These are phyloP conservation scores for Scheffersomyces insectosa DNA, from an alignment of 1,139 yeast species.

Conservation along the genomic window DNA sequence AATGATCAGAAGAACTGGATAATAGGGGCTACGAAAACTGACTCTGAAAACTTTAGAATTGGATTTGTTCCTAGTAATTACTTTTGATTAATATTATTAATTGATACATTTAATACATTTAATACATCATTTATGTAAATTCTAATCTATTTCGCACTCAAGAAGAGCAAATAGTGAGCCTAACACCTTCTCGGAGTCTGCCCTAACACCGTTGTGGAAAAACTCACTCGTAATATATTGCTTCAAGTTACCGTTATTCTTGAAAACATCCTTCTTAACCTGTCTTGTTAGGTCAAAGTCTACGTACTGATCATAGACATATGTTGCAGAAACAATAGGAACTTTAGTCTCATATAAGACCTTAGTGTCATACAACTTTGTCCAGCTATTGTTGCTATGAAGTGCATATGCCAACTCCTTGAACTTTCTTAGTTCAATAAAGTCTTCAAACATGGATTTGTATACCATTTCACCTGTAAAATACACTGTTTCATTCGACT, in stretches of 20 bases:
- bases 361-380: slow-evolving; percentile 38
- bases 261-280: slow-evolving; percentile 31
- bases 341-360: slow-evolving; percentile 37
- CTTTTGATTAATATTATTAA: slow-evolving; percentile 11
- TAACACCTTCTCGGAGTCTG: slow-evolving; percentile 41
- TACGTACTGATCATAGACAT: slow-evolving; percentile 54
- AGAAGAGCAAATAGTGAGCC: slow-evolving; percentile 41
- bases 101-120: not conserved
- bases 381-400: slow-evolving; percentile 45
- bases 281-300: slow-evolving; percentile 45
- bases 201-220: slow-evolving; percentile 54
- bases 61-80: slow-evolving; percentile 46
- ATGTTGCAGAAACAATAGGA: slow-evolving; percentile 54
- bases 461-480: slow-evolving; percentile 64
- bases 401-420: slow-evolving; percentile 42
- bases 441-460: slow-evolving; percentile 52
- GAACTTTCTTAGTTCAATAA: slow-evolving; percentile 40
- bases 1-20: slow-evolving; percentile 33
- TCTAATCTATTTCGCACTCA: slow-evolving; percentile 45
- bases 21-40: slow-evolving; percentile 25
- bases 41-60: slow-evolving; percentile 21
- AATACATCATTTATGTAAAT: not conserved
- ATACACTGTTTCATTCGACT: slow-evolving; percentile 27
- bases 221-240: slow-evolving; percentile 50
- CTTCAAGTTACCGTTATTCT: slow-evolving; percentile 35